Base-by-base conservation (phyloP, 1,284 basidiomycete genomes). In the Ustilago crameri region DNA sequence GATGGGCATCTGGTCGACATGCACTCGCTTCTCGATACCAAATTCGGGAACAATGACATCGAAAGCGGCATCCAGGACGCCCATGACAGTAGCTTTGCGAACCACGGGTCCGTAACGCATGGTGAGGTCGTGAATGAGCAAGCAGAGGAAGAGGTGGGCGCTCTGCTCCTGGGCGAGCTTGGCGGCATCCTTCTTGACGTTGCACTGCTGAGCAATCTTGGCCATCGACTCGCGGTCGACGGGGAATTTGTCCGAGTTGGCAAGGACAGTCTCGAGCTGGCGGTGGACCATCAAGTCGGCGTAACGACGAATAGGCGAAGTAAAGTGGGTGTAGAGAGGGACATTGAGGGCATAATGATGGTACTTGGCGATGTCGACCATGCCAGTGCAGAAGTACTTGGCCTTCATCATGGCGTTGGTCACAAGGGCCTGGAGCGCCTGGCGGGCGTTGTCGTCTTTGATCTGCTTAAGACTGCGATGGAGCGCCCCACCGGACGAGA, bases 311-410 rank as follows among this genome's bases (percentile, higher is more conserved):
- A 80, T 77, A n/a, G 83, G 82, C 17, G 74, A 72, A 58, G 95
- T 96, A 85, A 97, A 98, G 84, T 98, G 95, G 23, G 95, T 96
- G 86, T 98, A 98, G 50, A 98, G 86, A 9, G 96, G 94, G 8
- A 90, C 87, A 77, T 91, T 95, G 76, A 98, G 87, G 1, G 94
- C 90, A 83, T 93, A 98, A 85, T 99, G 96, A 34, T 88, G 86
- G 83, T 98, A 99, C 86, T 98, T 98, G 43, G 94, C 93, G 81
- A 98, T 98, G 85, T 99, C 96, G 75, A 98, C 87, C 93, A 98
- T 96, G 72, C 96, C 96, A 24, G 95, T 90, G 83, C 95, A 98
- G 89, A 97, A 98, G 85, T 98, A 98, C 84, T 95, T 95, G 69
- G 96, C 93, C 51, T 90, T 89, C 64, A 91, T 90, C 78, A 95